Evolutionary conservation across 1,139 yeast genomes (phyloP), one percentile per base, ranked within the genome.

Genomic region (Blastobotrys apis): DNA sequence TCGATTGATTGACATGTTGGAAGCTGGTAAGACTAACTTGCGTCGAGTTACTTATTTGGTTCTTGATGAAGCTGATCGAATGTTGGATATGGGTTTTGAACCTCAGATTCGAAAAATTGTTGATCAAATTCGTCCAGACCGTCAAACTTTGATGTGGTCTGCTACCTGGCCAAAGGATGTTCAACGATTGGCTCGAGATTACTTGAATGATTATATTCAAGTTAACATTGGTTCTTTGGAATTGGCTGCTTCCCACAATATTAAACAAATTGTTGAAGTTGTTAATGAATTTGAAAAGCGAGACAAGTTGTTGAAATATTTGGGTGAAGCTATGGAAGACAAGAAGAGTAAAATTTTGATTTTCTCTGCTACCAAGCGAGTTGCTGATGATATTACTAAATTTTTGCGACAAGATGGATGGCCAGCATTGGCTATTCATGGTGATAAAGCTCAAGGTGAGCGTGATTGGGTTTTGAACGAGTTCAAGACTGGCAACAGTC

Each of bases 111-210:
- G 96, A 74, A 86, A 86, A 72, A 88, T 87, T 67, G 87, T 88
- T 57, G 95, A 86, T 62, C 95, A 86, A 74, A 87, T 87, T 64
- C 82, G 96, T 72, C 96, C 96, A 52, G 96, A 88, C 67, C 84
- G 96, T 73, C 98, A 92, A 75, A 92, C 98, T 50, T 78, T 92
- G 64, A 86, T 92, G 97, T 92, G 97, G 97, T 88, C 97, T 54
- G 98, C 98, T 57, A 92, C 98, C 46, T 92, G 98, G 98, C 98
- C 98, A 63, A 88, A 88, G 77, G 95, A 87, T 69, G 97, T 92
- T 53, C 94, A 90, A 75, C 75, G 80, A 57, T 77, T 92, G 64
- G 94, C 97, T 55, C 77, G 83, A 62, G 98, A 92, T 68, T 92
- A 87, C 70, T 76, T 90, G 67, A 72, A 78, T 52, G 96, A 92